phyloP scores from a whole-genome alignment of 495 filamentous ascomycete genomes.

The Eremomyces bilateralis region DNA sequence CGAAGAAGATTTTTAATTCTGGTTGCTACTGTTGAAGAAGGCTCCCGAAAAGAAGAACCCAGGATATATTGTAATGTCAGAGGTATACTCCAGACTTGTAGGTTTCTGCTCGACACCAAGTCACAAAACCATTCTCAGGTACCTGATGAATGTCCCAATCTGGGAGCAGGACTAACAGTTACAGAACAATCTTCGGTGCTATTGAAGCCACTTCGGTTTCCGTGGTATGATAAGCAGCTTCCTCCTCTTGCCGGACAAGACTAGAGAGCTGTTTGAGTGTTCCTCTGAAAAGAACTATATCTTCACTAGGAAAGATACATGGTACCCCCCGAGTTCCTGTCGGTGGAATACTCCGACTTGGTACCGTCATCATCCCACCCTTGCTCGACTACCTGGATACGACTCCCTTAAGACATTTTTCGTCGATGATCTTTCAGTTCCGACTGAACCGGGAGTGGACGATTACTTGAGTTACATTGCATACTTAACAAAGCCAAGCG shows the following conservation, averaged over 20 bases:
- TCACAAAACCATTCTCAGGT: too few relatives aligned
- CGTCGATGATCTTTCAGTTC: not conserved
- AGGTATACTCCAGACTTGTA: slow-evolving; percentile 3
- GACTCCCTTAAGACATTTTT: not conserved
- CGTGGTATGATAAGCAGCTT: too few relatives aligned
- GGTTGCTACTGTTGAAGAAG: slow-evolving; percentile 1
- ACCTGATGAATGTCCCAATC: too few relatives aligned
- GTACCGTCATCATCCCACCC: not conserved
- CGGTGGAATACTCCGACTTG: slow-evolving; percentile 1
- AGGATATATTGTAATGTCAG: not conserved
- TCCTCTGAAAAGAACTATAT: too few relatives aligned
- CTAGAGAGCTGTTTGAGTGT: too few relatives aligned
- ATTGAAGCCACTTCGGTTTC: too few relatives aligned
- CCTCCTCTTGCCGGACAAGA: too few relatives aligned
- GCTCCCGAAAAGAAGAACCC: not conserved
- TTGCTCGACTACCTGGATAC: not conserved
- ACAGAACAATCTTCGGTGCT: too few relatives aligned
- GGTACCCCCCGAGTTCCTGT: too few relatives aligned
- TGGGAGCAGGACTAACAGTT: too few relatives aligned
- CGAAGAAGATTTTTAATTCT: slow-evolving; percentile 1
- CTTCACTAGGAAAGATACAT: too few relatives aligned
- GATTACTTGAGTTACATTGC: not conserved
- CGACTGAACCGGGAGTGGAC: not conserved
- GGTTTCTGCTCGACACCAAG: too few relatives aligned
- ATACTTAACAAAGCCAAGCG: not conserved